Conservation (phyloP, 2,329 filamentous ascomycete genomes). For the Graphium sp. region DNA sequence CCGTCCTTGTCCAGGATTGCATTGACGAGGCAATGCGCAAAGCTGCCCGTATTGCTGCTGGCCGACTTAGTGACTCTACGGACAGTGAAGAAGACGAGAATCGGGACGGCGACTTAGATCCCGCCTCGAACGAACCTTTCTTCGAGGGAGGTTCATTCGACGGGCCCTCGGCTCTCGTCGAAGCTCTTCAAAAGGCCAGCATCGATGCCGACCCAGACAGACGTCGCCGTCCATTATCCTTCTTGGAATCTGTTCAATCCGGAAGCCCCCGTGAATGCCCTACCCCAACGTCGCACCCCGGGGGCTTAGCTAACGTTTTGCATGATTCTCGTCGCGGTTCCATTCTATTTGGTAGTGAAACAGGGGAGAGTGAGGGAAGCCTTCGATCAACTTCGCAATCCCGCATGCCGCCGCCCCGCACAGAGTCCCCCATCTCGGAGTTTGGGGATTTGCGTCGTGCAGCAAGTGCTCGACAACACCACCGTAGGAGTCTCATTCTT, state of each 20-base stretch:
- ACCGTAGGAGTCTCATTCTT: constrained; percentile 74
- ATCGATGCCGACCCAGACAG: constrained; percentile 20
- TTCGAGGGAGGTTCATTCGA: constrained; percentile 43
- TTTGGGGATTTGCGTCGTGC: constrained; percentile 59
- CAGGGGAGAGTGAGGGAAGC: constrained; percentile 76
- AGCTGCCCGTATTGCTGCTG: constrained; percentile 72
- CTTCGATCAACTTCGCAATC: constrained; percentile 63
- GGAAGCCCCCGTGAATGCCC: constrained; percentile 83
- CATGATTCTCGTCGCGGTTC: constrained; percentile 51
- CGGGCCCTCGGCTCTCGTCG: constrained; percentile 35
- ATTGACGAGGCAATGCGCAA: constrained; percentile 85
- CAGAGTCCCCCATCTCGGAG: constrained; percentile 84
- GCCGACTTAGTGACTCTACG: constrained; percentile 65
- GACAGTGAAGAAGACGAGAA: constrained; percentile 39
- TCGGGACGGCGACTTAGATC: too few relatives aligned
- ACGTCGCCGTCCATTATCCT: constrained; percentile 36
- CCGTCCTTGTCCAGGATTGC: constrained; percentile 84
- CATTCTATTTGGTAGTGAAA: constrained; percentile 59
- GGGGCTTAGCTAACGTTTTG: constrained; percentile 13
- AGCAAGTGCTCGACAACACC: constrained; percentile 64
- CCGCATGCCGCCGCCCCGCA: constrained; percentile 49
- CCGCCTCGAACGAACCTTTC: constrained; percentile 33
- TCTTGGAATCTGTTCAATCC: constrained; percentile 60
- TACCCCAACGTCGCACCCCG: constrained; percentile 72
- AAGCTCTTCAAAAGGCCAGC: constrained; percentile 30